Conservation (phyloP, 164 flowering plant genomes). For the Taxillus chinensis region DNA sequence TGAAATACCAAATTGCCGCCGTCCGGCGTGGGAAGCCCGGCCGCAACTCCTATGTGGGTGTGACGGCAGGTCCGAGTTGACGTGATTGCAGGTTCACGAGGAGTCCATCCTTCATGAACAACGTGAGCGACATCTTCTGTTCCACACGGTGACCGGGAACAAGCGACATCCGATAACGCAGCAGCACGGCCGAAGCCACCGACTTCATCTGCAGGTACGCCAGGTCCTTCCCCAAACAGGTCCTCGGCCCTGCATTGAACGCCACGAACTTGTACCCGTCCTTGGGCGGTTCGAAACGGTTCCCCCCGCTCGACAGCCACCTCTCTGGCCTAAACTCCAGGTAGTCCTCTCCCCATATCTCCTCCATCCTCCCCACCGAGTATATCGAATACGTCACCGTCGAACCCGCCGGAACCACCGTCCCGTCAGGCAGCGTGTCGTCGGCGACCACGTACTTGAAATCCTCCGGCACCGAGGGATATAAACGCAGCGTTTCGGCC, state of each 20-base stretch:
- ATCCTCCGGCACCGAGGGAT: constrained; percentile 87
- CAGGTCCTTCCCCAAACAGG: constrained; percentile 78
- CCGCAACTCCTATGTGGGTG: too few relatives aligned
- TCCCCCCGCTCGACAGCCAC: constrained; percentile 48
- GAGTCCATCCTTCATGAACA: constrained; percentile 87
- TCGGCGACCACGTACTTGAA: constrained; percentile 57
- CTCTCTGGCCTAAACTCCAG: constrained; percentile 74
- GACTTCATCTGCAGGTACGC: constrained; percentile 95
- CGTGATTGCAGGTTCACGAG: constrained; percentile 43
- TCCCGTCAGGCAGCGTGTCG: constrained; percentile 74
- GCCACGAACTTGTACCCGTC: constrained; percentile 72
- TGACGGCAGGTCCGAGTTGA: constrained; percentile 6
- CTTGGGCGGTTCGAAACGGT: constrained; percentile 56
- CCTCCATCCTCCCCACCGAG: constrained; percentile 73
- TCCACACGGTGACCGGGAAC: constrained; percentile 72
- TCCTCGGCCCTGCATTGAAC: constrained; percentile 82
- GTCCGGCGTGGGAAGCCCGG: too few relatives aligned
- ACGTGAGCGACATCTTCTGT: constrained; percentile 87
- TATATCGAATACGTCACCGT: constrained; percentile 71
- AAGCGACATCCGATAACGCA: constrained; percentile 48
- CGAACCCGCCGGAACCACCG: constrained; percentile 62
- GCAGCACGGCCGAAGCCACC: constrained; percentile 64
- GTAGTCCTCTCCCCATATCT: constrained; percentile 83
- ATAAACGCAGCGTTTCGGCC: constrained; percentile 71
- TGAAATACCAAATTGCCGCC: too few relatives aligned